Base-by-base conservation (phyloP, 176 grass and related monocot species). In the Aegilops umbellulata region DNA sequence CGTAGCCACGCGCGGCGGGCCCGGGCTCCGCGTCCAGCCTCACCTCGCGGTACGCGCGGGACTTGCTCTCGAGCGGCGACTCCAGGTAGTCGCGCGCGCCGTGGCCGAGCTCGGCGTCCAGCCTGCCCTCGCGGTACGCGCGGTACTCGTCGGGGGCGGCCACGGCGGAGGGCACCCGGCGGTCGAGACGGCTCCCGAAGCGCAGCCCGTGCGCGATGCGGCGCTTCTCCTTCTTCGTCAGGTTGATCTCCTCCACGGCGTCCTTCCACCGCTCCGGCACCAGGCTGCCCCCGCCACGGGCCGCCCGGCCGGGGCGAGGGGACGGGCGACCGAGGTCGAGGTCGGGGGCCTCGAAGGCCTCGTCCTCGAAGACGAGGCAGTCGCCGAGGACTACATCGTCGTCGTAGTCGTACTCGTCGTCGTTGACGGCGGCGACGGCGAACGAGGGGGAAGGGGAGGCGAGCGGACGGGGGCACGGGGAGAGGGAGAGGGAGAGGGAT, bases 161-260 rank as follows among this genome's bases (percentile, higher is more conserved):
- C 24, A 99, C 84, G 41, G 88, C 77, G 6, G 92, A 65, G 6
- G 92, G 87, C 65, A 83, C 82, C 69, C 92, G 82, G 51, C 94
- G 89, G 79, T 99, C 94, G 57, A 99, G 63, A 20, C 90, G 82
- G 79, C 92, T 94, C 20, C 89, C 92, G 26, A 99, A 99, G 16
- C 84, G 93, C 35, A 99, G 63, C 31, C 93, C 90, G 62, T 99
- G 85, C 15, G 94, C 73, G 71, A 99, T 99, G 80, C 77, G 90
- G 80, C 94, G 92, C 87, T 91, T 96, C 62, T 99, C 90, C 88
- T 99, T 99, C 94, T 99, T 99, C 8, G 88, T 94, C 90, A 99
- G 17, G 76, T 99, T 99, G 38, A 99, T 90, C 90, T 96, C 94
- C 73, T 96, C 90, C 68, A 88, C 90, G 41, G 73, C 92, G 10